These are phyloP conservation scores for Rhizophora apiculata DNA, from an alignment of 345 rosid genomes.

Conservation along the genomic window DNA sequence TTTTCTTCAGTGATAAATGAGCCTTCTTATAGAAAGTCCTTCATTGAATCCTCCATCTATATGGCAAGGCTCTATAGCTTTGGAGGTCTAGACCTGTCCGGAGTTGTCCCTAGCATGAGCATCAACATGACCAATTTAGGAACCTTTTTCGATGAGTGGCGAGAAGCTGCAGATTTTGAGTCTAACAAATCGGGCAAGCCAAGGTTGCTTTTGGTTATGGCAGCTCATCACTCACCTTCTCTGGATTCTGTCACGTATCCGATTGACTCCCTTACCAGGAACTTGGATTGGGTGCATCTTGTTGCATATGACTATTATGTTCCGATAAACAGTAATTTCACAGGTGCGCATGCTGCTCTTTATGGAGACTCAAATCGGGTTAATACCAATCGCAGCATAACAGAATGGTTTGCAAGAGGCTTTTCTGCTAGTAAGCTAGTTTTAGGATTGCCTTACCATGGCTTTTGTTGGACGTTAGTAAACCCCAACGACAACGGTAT, in stretches of 20 bases:
- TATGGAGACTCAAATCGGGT: slow-evolving; percentile 12
- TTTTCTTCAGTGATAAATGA: slow-evolving; percentile 25
- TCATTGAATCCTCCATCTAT: slow-evolving; percentile 24
- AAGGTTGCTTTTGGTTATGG: slow-evolving; percentile 17
- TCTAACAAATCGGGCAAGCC: background rate
- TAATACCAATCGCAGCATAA: slow-evolving; percentile 28
- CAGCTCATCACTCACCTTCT: slow-evolving; percentile 6
- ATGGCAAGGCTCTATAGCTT: slow-evolving; percentile 24
- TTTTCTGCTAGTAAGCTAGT: slow-evolving; percentile 25
- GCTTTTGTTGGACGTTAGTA: slow-evolving; percentile 28
- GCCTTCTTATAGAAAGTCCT: slow-evolving; percentile 17
- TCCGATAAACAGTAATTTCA: slow-evolving; percentile 27
- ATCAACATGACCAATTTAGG: slow-evolving; percentile 22
- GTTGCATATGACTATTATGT: slow-evolving; percentile 27
- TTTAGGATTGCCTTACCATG: slow-evolving; percentile 35
- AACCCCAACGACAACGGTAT: slow-evolving; percentile 12
- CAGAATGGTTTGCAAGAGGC: slow-evolving; percentile 26
- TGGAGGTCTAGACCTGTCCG: slow-evolving; percentile 25
- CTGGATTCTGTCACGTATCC: slow-evolving; percentile 18
- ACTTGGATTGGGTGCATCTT: slow-evolving; percentile 28
- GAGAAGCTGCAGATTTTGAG: slow-evolving; percentile 17
- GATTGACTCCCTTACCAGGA: slow-evolving; percentile 20
- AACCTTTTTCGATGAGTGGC: slow-evolving; percentile 26
- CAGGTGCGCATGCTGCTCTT: slow-evolving; percentile 33
- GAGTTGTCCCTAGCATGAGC: slow-evolving; percentile 23